These are phyloP conservation scores for Ormosia emarginata DNA, from an alignment of 306 rosid species.

Conservation along the genomic window DNA sequence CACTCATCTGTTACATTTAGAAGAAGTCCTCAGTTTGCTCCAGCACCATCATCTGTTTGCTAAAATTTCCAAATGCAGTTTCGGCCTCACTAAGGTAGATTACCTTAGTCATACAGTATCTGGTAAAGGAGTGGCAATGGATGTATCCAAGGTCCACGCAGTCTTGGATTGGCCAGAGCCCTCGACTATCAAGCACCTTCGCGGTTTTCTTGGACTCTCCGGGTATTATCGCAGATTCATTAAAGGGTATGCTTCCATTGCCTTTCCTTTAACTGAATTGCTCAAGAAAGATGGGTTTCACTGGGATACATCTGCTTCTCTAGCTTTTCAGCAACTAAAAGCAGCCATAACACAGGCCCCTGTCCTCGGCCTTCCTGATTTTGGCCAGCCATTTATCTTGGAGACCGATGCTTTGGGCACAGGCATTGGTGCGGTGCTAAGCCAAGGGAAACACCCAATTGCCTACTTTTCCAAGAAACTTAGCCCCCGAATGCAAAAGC, in stretches of 20 bases:
- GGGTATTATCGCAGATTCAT: background rate
- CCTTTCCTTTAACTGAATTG: background rate
- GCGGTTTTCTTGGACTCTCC: background rate
- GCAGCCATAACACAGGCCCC: background rate
- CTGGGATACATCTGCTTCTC: background rate
- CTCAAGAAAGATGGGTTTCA: background rate
- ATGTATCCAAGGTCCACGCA: background rate
- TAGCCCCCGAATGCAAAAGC: background rate
- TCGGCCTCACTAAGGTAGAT: background rate
- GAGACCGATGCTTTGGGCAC: background rate
- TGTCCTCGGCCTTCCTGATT: background rate
- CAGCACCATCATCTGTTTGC: background rate
- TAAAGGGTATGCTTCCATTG: background rate
- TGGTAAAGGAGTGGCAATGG: background rate
- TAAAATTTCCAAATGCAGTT: background rate
- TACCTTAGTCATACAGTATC: background rate
- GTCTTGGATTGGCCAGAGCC: background rate
- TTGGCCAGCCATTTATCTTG: accelerated
- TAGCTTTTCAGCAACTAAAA: background rate
- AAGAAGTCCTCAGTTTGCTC: background rate
- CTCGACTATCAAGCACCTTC: background rate
- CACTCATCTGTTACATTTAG: background rate
- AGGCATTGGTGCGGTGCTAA: background rate
- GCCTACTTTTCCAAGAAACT: background rate
- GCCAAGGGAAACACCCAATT: background rate